Conservation (phyloP, 2,329 filamentous ascomycete species). For the Aspergillus sp. region DNA sequence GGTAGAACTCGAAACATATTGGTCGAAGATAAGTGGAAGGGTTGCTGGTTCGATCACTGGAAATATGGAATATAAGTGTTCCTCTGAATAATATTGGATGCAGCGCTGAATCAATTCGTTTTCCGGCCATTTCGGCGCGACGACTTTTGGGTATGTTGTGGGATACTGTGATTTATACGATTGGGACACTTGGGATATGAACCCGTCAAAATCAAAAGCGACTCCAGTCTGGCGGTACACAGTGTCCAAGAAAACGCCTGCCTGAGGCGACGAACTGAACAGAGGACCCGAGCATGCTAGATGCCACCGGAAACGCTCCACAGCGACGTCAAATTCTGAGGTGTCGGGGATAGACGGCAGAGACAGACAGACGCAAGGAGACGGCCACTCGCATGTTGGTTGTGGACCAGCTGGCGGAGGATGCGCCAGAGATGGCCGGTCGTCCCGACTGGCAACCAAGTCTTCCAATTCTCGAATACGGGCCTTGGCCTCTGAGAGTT, state of each 20-base stretch:
- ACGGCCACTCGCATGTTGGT: too few relatives aligned
- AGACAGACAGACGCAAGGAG: too few relatives aligned
- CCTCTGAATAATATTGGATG: not conserved
- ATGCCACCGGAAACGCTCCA: too few relatives aligned
- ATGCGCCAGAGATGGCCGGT: not conserved
- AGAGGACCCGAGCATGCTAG: too few relatives aligned
- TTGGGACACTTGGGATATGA: not conserved
- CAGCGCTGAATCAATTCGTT: not conserved
- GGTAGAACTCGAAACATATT: conserved; percentile 10
- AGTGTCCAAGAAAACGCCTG: too few relatives aligned
- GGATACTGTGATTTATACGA: not conserved
- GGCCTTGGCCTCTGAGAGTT: conserved; percentile 19
- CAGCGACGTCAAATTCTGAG: too few relatives aligned
- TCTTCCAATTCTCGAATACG: conserved; percentile 10
- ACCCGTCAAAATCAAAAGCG: not conserved
- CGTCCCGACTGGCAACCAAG: not conserved
- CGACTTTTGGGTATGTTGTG: not conserved
- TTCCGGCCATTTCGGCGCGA: not conserved
- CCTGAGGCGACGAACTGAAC: too few relatives aligned
- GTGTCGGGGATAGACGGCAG: too few relatives aligned
- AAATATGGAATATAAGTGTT: conserved; percentile 11
- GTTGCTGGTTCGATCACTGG: conserved; percentile 20
- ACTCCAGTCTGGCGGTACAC: not conserved
- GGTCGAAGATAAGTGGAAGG: conserved; percentile 14
- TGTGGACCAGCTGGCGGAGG: too few relatives aligned